Evolutionary conservation across 345 rosid genomes (phyloP).

Genomic region (Turritis glabra): DNA sequence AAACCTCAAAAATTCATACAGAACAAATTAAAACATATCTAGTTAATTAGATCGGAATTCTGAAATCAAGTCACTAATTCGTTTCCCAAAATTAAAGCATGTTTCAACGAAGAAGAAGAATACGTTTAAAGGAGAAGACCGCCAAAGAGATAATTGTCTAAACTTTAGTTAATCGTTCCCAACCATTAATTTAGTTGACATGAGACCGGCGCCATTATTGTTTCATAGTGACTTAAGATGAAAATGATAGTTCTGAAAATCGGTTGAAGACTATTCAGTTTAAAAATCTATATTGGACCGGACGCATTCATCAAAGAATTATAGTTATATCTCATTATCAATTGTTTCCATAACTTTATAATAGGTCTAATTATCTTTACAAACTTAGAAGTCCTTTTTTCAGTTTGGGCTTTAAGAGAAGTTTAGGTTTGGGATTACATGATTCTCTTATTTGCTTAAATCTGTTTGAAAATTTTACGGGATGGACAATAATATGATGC

Average conservation of each 20-base stretch:
- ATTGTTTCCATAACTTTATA: neutral
- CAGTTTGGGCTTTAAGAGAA: constrained; percentile 1
- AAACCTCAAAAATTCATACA: neutral
- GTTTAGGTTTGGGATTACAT: neutral
- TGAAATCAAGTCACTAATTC: neutral
- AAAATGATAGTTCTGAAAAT: constrained; percentile 33
- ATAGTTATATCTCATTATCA: constrained; percentile 16
- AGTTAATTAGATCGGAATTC: neutral
- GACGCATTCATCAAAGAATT: neutral
- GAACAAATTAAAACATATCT: neutral
- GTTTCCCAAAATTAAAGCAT: constrained; percentile 4
- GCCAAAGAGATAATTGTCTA: neutral
- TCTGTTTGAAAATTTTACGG: neutral
- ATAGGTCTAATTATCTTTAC: constrained; percentile 20
- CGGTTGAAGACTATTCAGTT: constrained; percentile 30
- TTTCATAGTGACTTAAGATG: constrained; percentile 14
- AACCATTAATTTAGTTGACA: constrained; percentile 31
- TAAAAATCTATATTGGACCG: neutral
- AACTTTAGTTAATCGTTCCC: neutral
- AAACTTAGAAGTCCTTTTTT: neutral
- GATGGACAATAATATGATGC: neutral
- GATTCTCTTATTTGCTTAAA: too few relatives aligned
- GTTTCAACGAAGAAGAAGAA: neutral
- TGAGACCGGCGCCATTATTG: neutral
- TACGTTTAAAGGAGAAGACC: neutral